Evolutionary conservation across 805 yeast species (phyloP), one percentile per base, ranked within the genome.

Genomic region (Lipomyces yamadae): DNA sequence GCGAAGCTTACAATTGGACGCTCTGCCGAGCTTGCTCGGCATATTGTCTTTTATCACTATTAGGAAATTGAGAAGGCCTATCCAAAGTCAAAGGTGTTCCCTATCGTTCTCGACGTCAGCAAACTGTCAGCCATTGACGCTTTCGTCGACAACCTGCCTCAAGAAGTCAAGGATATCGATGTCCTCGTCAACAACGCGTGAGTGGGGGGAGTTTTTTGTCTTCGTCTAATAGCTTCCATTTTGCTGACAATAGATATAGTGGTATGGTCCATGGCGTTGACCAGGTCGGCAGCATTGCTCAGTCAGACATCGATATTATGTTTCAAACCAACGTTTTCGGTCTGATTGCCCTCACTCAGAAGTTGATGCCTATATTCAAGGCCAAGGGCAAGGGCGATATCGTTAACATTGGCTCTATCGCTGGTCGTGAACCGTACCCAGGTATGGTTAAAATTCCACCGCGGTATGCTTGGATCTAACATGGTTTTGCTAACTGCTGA

Each of bases 261-360:
- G 84, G 84, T 13, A 74, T 81, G 80, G 98, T 97, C 0, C 78
- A 87, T 58, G 98, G 98, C 2, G 81, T 83, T 63, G 97, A 89
- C 53, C 82, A 83, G 63, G 89, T 92, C 63, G 97, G 97, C 15
- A 79, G 81, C 3, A 86, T 94, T 69, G 78, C 78, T 0, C 78
- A 82, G n/a, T 78, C 79, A 4, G 97, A 92, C 74, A 85, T 92
- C 58, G 81, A 83, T 58, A 86, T 83, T 58, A 91, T 92, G 92
- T 88, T 91, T 78, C 83, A 88, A 73, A 92, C 97, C 66, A 94
- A 93, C 75, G 97, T 94, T 2, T 76, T 91, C 65, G 98, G 97
- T 2, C 81, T 93, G 77, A 90, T 93, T 67, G 85, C 89, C 37
- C 78, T 93, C 69, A 92, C 97, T 5, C 97, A 94, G 78, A 86